Conservation (phyloP, 148 eudicot genomes). For the Silene uniflora region DNA sequence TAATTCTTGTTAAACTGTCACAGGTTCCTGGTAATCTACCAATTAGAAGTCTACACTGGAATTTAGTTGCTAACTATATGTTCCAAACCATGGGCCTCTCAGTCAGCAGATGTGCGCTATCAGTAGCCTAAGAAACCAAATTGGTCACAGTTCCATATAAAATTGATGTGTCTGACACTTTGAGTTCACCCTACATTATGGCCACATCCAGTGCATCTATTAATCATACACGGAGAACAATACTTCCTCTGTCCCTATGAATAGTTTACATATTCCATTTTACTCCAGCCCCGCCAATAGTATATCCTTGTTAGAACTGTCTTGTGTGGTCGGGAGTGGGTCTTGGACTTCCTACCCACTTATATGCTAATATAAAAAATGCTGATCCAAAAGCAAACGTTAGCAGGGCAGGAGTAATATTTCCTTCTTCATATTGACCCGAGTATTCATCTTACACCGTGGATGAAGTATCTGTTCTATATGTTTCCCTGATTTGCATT, state of each 20-base stretch:
- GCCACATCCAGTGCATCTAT: neutral
- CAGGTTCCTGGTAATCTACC: neutral
- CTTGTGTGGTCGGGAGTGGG: neutral
- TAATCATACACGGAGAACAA: neutral
- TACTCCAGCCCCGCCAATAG: neutral
- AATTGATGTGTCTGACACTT: neutral
- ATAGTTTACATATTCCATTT: neutral
- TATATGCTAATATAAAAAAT: no score
- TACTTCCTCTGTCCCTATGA: neutral
- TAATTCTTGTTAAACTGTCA: neutral
- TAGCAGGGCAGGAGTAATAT: no score
- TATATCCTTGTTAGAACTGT: neutral
- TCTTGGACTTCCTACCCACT: neutral
- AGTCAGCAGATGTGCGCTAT: neutral
- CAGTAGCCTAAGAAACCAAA: neutral
- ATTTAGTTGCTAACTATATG: neutral
- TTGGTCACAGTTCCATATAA: neutral
- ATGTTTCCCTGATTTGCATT: neutral
- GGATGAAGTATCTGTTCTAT: neutral
- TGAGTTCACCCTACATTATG: neutral
- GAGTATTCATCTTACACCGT: neutral
- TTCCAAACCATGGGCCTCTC: neutral
- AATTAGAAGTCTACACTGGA: neutral
- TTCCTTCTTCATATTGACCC: no score
- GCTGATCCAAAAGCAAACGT: no score